Percentiles rank a stretch among this genome's conserved stretches.
phyloP scores from a whole-genome alignment of 148 eudicot species.

The Talinum fruticosum region DNA sequence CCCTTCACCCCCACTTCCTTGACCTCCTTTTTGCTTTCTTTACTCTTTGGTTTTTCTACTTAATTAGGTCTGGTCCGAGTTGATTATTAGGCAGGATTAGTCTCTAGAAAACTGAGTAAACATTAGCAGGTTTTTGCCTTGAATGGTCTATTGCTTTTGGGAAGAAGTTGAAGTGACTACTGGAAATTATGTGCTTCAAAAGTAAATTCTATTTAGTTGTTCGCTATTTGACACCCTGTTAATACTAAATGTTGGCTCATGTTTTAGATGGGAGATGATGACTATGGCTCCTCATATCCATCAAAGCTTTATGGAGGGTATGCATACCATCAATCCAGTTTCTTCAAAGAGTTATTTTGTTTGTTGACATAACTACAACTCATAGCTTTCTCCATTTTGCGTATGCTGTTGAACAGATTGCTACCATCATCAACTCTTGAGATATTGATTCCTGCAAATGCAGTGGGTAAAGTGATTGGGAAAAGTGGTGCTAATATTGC shows the following conservation, averaged over 20 bases:
- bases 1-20: background rate
- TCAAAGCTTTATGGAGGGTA: constrained; percentile 76
- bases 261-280: constrained; percentile 57
- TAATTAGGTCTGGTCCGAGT: background rate
- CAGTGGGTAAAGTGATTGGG: constrained; percentile 80
- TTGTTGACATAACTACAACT: constrained; percentile 3
- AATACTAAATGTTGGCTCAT: background rate
- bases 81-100: background rate
- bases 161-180: background rate
- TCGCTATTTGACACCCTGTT: background rate
- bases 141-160: background rate
- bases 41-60: constrained; percentile 1
- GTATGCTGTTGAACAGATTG: constrained; percentile 38
- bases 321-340: constrained; percentile 24
- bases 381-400: background rate
- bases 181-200: background rate
- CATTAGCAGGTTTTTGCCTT: background rate
- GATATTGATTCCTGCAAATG: constrained; percentile 78
- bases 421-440: constrained; percentile 64
- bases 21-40: background rate
- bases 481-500: constrained; percentile 82
- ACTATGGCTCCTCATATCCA: constrained; percentile 66
- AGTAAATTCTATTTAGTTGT: background rate
- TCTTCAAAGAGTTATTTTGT: background rate
- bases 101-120: background rate